Conservation (phyloP, 331 rosid species). For the Stylosanthes scabra region DNA sequence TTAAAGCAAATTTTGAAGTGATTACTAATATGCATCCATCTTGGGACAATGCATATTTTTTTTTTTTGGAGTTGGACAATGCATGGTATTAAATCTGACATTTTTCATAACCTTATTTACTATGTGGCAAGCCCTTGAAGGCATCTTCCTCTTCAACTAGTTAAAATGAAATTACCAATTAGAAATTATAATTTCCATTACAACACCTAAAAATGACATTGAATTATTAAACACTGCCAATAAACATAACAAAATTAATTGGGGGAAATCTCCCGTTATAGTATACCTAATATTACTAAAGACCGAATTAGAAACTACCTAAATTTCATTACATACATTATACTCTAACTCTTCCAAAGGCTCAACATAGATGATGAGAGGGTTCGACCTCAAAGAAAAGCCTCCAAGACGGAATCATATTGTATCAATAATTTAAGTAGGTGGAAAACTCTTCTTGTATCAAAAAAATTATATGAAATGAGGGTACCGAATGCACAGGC, state of each 20-base stretch:
- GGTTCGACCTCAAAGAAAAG: constrained; percentile 19
- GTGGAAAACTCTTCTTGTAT: background rate
- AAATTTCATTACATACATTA: constrained; percentile 29
- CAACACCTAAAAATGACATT: background rate
- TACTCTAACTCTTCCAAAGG: constrained; percentile 1
- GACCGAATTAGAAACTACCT: constrained; percentile 42
- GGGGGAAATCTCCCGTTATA: constrained; percentile 52
- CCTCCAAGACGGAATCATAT: constrained; percentile 23
- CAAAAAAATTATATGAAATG: constrained; percentile 8
- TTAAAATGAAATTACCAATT: background rate
- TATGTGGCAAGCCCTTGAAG: background rate
- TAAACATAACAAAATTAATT: constrained; percentile 6
- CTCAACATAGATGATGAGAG: constrained; percentile 3
- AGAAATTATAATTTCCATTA: background rate
- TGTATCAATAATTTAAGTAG: background rate
- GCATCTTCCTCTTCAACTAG: too few species aligned
- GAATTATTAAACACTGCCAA: constrained; percentile 23
- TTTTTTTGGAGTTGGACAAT: too few species aligned
- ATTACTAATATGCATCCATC: too few species aligned
- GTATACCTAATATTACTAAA: constrained; percentile 19
- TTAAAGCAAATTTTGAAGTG: too few species aligned
- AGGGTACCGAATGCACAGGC: background rate
- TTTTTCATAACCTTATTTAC: too few species aligned
- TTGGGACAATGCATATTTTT: too few species aligned
- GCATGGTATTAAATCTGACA: too few species aligned